Percentiles rank a stretch among this genome's conserved stretches.
phyloP scores from a whole-genome alignment of 2,329 filamentous ascomycete species.

The Stenocarpella maydis region DNA sequence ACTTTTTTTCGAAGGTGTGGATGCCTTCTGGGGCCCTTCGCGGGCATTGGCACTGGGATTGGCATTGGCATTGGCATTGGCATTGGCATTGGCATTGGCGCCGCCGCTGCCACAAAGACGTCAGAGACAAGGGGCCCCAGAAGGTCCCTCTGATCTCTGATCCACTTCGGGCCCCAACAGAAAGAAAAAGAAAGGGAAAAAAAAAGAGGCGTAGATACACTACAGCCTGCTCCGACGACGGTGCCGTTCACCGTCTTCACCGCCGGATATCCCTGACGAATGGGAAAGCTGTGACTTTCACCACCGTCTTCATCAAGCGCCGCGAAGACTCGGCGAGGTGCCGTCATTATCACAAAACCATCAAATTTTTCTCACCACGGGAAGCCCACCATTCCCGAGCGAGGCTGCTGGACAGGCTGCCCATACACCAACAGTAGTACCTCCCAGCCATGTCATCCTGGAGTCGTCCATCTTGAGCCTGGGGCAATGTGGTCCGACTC shows the following conservation, averaged over 20 bases:
- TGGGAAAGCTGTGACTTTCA: slow-evolving; percentile 14
- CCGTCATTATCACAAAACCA: slow-evolving; percentile 1
- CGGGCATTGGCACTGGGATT: slow-evolving; percentile 1
- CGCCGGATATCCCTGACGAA: slow-evolving; percentile 16
- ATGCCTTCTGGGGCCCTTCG: slow-evolving; percentile 25
- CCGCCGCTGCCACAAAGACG: not conserved
- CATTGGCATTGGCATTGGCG: not conserved
- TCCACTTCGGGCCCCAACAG: slow-evolving; percentile 21
- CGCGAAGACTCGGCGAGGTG: slow-evolving; percentile 4
- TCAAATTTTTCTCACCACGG: not conserved
- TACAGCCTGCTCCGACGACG: slow-evolving; percentile 9
- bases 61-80: slow-evolving; percentile 9
- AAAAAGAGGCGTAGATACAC: too few species aligned
- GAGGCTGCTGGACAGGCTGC: slow-evolving; percentile 13
- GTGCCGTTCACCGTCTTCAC: slow-evolving; percentile 11
- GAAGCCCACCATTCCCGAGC: not conserved
- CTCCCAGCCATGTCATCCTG: not conserved
- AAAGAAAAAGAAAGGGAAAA: too few species aligned
- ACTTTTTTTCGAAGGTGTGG: slow-evolving; percentile 26
- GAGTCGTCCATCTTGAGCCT: slow-evolving; percentile 4
- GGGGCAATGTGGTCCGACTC: not conserved
- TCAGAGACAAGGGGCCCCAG: slow-evolving; percentile 4
- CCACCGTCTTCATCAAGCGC: slow-evolving; percentile 11
- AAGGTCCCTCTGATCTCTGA: not conserved
- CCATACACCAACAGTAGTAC: not conserved